Percentiles rank a stretch among this genome's conserved stretches.
These are phyloP conservation scores for Boletus sp. DNA, from an alignment of 768 basidiomycete genomes.

Conservation along the genomic window DNA sequence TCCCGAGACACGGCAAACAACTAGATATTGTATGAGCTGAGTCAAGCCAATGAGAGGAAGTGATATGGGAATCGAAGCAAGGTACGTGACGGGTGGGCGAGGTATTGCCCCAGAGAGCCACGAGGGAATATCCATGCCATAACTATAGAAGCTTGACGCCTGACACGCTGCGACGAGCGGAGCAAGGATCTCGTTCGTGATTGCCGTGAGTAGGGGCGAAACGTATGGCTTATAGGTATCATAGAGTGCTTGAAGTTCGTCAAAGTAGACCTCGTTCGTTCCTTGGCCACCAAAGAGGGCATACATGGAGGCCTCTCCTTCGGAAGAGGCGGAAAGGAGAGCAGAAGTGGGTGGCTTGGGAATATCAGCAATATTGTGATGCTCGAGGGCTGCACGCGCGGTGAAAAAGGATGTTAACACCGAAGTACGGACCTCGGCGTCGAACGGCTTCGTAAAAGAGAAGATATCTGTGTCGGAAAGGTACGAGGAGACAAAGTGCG, in stretches of 20 bases:
- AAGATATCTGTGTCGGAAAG: slow-evolving; percentile 77
- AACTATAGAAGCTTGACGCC: slow-evolving; percentile 60
- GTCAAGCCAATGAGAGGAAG: slow-evolving; percentile 96
- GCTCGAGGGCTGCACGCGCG: slow-evolving; percentile 68
- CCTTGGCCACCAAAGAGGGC: slow-evolving; percentile 98
- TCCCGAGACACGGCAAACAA: slow-evolving; percentile 70
- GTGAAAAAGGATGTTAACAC: slow-evolving; percentile 78
- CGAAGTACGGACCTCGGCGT: slow-evolving; percentile 69
- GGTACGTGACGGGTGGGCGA: slow-evolving; percentile 79
- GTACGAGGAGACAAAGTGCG: slow-evolving; percentile 74
- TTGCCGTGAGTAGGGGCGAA: slow-evolving; percentile 57
- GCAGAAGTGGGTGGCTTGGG: slow-evolving; percentile 63
- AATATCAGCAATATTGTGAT: slow-evolving; percentile 49
- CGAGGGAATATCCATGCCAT: slow-evolving; percentile 76
- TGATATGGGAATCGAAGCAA: slow-evolving; percentile 91
- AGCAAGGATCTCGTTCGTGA: slow-evolving; percentile 64
- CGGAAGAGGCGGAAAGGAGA: slow-evolving; percentile 58
- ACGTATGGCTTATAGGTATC: slow-evolving; percentile 91
- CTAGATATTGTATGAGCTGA: slow-evolving; percentile 90
- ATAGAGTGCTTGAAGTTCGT: slow-evolving; percentile 88
- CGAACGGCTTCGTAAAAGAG: slow-evolving; percentile 70
- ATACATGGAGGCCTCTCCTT: slow-evolving; percentile 73
- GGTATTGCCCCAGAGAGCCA: slow-evolving; percentile 75
- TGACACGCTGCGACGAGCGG: slow-evolving; percentile 64
- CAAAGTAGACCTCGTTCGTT: slow-evolving; percentile 96